These are phyloP conservation scores for Leccinum subrobustum DNA, from an alignment of 1,284 basidiomycete genomes.

Conservation along the genomic window DNA sequence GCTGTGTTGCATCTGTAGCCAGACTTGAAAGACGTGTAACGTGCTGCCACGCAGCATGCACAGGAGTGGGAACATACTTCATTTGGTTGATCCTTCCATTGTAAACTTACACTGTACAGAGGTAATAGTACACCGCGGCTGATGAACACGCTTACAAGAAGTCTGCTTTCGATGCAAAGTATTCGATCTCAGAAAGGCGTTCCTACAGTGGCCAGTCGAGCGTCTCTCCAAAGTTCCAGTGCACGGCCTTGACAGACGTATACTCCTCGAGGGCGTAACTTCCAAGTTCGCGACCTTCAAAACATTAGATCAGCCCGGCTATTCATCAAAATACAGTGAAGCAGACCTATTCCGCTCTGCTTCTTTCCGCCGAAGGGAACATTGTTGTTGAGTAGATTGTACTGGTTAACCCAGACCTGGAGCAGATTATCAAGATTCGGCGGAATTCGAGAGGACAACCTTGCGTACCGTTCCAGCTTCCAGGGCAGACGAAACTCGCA, in stretches of 20 bases:
- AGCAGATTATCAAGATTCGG: constrained; percentile 11
- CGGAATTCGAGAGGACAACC: not conserved
- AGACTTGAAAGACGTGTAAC: constrained; percentile 1
- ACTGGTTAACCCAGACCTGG: constrained; percentile 89
- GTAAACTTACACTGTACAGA: constrained; percentile 22
- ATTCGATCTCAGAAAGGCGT: not conserved
- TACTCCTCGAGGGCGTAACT: constrained; percentile 85
- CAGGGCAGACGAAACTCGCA: constrained; percentile 78
- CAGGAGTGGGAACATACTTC: constrained; percentile 15
- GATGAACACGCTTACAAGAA: constrained; percentile 3
- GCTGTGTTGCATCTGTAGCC: constrained; percentile 2
- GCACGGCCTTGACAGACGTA: constrained; percentile 82
- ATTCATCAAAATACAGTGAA: constrained; percentile 17
- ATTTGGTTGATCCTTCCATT: constrained; percentile 10
- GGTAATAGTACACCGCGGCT: not conserved
- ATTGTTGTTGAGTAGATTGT: constrained; percentile 77
- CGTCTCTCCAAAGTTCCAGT: constrained; percentile 85
- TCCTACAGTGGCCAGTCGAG: constrained; percentile 73
- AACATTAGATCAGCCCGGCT: constrained; percentile 6
- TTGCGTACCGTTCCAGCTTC: constrained; percentile 79
- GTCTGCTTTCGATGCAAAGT: not conserved
- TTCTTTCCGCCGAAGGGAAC: constrained; percentile 96
- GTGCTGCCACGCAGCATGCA: constrained; percentile 10
- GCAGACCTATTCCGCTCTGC: constrained; percentile 65
- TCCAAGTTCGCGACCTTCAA: constrained; percentile 80